Base-by-base conservation (phyloP, 2,329 filamentous ascomycete species). In the Neocucurbitaria cava region DNA sequence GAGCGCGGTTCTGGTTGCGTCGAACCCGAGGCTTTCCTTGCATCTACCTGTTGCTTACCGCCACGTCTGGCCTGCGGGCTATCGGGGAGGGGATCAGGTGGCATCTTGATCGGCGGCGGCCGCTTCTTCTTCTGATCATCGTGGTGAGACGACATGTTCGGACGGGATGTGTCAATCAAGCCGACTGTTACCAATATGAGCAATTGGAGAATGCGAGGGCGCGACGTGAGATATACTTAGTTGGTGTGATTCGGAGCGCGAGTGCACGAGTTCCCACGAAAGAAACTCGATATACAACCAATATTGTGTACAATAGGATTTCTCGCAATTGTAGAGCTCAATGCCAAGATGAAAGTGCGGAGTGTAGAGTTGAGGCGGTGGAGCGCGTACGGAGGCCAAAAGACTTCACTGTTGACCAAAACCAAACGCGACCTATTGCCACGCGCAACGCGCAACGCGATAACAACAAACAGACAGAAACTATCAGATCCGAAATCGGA, bases 31-130 rank as follows among this genome's bases (percentile, higher is more conserved):
- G 48, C 24, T 33, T 56, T 51, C 15, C 42, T 41, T 30, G 38
- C 43, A 38, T 44, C 30, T 35, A 24, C 41, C 35, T 52, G 59
- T 35, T 62, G 48, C 24, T 62, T 49, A 40, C 54, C 48, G 15
- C 53, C 44, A 21, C 43, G 39, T 13, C 50, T 55, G 13, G 41
- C 26, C 4, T 56, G 51, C 33, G 49, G 24, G n/a, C 44, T 31
- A 4, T 68, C 64, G 7, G 60, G 58, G 2, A 50, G 53, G 17
- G 56, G 54, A 35, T 56, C 46, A 28, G 46, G 28, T 13, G 66
- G 64, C 3, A 71, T 54, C 4, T 53, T 38, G 31, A 71, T 69
- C 2, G 66, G 67, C 28, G 67, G 64, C 15, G 68, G 71, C 35
- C 66, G 66, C 53, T 59, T 70, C 59, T 59, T 70, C 59, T 63